Evolutionary conservation across 2,329 filamentous ascomycete genomes (phyloP).

Genomic region (Cytospora leucostoma): DNA sequence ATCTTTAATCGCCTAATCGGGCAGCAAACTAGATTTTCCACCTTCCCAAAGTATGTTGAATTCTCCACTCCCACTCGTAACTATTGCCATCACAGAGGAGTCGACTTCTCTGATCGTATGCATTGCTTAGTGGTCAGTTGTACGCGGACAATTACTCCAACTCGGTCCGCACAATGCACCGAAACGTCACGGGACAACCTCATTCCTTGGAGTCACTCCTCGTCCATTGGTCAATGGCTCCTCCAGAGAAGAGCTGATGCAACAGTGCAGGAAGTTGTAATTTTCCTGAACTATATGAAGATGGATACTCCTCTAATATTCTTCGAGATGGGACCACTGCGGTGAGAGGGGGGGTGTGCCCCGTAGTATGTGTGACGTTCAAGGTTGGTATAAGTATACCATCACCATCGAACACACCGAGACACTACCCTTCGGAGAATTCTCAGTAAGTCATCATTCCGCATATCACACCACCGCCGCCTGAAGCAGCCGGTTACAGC

Average conservation of each 20-base stretch:
- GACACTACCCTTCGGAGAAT: not conserved
- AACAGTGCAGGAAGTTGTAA: not conserved
- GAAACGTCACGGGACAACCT: constrained; percentile 5
- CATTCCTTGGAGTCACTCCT: not conserved
- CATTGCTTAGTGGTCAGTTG: not conserved
- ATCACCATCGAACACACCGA: not conserved
- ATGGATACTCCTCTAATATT: not conserved
- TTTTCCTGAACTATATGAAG: not conserved
- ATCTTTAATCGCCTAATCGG: too few relatives aligned
- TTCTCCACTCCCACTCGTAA: not conserved
- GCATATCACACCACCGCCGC: not conserved
- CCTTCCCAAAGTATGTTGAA: not conserved
- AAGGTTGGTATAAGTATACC: not conserved
- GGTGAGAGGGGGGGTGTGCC: not conserved
- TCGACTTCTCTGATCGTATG: not conserved
- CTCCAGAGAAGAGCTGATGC: not conserved
- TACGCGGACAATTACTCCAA: constrained; percentile 6
- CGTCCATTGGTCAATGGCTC: constrained; percentile 15
- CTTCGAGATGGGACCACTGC: not conserved
- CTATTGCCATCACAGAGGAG: not conserved
- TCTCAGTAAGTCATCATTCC: too few relatives aligned
- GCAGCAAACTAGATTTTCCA: not conserved
- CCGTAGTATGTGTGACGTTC: not conserved
- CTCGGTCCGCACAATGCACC: constrained; percentile 27
- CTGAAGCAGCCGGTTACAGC: not conserved